These are phyloP conservation scores for Globisporangium camurandrum DNA, from an alignment of 352 stramenopile species.

Conservation along the genomic window DNA sequence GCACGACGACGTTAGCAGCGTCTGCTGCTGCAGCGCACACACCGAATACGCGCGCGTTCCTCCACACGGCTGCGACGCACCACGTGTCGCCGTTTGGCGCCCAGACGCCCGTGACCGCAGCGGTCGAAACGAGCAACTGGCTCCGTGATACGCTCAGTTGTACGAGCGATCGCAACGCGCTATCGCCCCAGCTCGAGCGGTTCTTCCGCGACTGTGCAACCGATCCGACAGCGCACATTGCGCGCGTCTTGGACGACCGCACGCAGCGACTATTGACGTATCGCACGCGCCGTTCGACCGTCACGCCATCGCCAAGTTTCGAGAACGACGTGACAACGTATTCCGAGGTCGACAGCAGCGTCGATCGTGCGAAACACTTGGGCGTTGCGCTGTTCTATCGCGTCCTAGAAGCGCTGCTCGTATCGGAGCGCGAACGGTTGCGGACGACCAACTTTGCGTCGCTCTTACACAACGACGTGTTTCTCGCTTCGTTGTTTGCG, in stretches of 20 bases:
- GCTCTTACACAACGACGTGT: slow-evolving; percentile 76
- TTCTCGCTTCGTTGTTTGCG: slow-evolving; percentile 70
- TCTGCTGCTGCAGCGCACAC: too few relatives aligned
- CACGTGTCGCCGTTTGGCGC: slow-evolving; percentile 35
- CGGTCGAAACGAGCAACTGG: slow-evolving; percentile 80
- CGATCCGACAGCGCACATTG: slow-evolving; percentile 53
- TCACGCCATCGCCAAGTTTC: slow-evolving; percentile 1
- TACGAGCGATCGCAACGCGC: slow-evolving; percentile 22
- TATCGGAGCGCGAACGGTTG: slow-evolving; percentile 63
- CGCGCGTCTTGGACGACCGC: slow-evolving; percentile 34
- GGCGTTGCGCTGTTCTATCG: slow-evolving; percentile 71
- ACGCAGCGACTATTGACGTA: slow-evolving; percentile 40
- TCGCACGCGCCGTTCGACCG: slow-evolving; percentile 8
- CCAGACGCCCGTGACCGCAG: slow-evolving; percentile 68
- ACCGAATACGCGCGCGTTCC: slow-evolving; percentile 18
- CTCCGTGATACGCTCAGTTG: slow-evolving; percentile 49
- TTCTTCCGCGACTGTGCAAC: slow-evolving; percentile 57
- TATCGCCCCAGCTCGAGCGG: slow-evolving; percentile 33
- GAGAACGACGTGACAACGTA: slow-evolving; percentile 13
- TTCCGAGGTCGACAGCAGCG: slow-evolving; percentile 65
- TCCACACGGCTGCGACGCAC: slow-evolving; percentile 18
- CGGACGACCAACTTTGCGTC: slow-evolving; percentile 67
- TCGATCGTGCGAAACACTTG: slow-evolving; percentile 66
- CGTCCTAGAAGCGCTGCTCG: slow-evolving; percentile 66
- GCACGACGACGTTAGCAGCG: too few relatives aligned